Evolutionary conservation across 1,139 yeast genomes (phyloP).

Genomic region (Taphrina wiesneri): DNA sequence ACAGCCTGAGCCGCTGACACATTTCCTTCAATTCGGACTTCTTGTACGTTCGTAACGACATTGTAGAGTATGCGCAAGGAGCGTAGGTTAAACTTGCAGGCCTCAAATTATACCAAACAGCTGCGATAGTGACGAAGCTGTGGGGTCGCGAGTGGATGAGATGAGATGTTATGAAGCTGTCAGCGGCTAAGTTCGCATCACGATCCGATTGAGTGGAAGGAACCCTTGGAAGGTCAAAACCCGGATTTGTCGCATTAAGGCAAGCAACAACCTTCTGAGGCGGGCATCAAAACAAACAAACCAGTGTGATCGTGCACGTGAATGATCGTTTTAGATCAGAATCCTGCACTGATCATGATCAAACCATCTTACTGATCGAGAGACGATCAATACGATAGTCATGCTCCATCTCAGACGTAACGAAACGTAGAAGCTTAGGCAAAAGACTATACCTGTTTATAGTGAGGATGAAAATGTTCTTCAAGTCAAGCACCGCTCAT

Average conservation of each 20-base stretch:
- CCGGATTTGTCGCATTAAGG: background rate
- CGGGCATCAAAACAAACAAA: slow-evolving; percentile 3
- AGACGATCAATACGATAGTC: background rate
- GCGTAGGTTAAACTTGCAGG: background rate
- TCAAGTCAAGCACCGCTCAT: no score
- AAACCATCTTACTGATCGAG: background rate
- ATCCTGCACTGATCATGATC: background rate
- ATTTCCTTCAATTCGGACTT: slow-evolving; percentile 27
- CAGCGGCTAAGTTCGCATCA: slow-evolving; percentile 7
- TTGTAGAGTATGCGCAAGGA: background rate
- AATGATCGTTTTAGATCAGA: no score
- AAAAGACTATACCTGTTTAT: no score
- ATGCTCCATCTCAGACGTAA: no score
- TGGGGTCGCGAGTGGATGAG: slow-evolving; percentile 9
- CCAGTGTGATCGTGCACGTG: background rate
- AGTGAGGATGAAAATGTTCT: no score
- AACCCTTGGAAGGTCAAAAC: background rate
- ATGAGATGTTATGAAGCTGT: background rate
- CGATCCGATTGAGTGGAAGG: slow-evolving; percentile 3
- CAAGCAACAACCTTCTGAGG: background rate
- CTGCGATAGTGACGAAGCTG: background rate
- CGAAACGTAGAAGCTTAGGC: no score
- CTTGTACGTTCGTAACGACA: slow-evolving; percentile 21
- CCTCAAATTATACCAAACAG: background rate
- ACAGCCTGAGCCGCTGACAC: slow-evolving; percentile 15